Base-by-base conservation (phyloP, 768 basidiomycete genomes). In the Mycena vitilis region DNA sequence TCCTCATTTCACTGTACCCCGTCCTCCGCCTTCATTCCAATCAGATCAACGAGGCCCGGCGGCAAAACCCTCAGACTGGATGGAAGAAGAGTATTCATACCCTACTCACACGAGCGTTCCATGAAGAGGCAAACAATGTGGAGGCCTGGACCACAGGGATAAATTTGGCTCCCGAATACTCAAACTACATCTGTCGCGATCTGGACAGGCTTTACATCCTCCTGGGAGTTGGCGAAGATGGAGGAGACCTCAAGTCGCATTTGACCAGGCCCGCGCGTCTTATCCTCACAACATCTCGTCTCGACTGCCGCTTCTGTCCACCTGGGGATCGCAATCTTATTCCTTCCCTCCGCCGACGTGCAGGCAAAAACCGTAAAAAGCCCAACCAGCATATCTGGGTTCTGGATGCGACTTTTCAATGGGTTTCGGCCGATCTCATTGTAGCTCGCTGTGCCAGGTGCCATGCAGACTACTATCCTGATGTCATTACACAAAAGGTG, bases 381-480 rank as follows among this genome's bases (percentile, higher is more conserved):
- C 16, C 36, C 10, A 23, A 40, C 6, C 61, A 56, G 22, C 22
- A 25, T 3, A 40, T 69, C 4, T 45, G 57, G 53, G 22, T 69
- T 3, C 34, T 69, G 0, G 58, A 69, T 38, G 20, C 49, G 1
- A 12, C 40, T 18, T 69, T 65, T 23, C n/a, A 51, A 2, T 69
- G 68, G 68, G 63, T 65, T 7, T 25, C 25, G 5, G 68, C 63
- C 18, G 34, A 34, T 4, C 47, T 69, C 0, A 2, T 61, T 8
- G 56, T 72, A 2, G 73, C 45, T 9, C 42, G 61, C 16, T 73
- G 71, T 58, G n/a, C 45, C 25, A 45, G 16, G 13, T 77, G 76
- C 51, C 23, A 54, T 3, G 64, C 75, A 7, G 63, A 73, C n/a
- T 76, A 74, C 54, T 70, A 72, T 57, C 74, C 75, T 0, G 75